Evolutionary conservation across 495 filamentous ascomycete species (phyloP), one percentile per base, ranked within the genome.

Genomic region (Lophiostoma macrostomum): DNA sequence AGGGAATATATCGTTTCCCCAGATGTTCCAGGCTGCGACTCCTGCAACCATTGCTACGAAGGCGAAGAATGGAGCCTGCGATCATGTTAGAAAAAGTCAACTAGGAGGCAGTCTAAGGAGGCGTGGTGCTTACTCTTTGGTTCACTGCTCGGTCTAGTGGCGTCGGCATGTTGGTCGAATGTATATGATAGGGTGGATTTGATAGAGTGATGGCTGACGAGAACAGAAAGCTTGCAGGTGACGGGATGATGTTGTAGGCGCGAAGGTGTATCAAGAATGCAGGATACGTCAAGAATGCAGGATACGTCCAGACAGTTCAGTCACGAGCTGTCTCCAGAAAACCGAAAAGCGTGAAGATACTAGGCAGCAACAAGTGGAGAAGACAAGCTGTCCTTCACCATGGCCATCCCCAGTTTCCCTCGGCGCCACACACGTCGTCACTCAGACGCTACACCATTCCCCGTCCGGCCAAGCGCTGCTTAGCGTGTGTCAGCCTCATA

Each of bases 1-100:
- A 1, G 89, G 88, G 56, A 95, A 90, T 57, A 95, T 77, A 51
- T 89, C 87, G 22, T 80, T 23, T 43, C 87, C 86, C 84, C 85
- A 88, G 53, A 95, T 94, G 2, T 84, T 77, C 83, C 84, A 95
- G 14, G 78, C 85, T 5, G 90, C 84, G 5, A 86, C 90, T 2
- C 86, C 89, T 2, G 88, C 86, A 34, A 96, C 83, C 56, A 95
- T 80, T 19, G 87, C 88, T 13, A 86, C 79, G 67, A 95, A 96
- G 37, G 79, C 83, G 22, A 63, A 50, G 43, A 63, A 63, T 23
- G 60, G 60, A 5, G 49, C 25, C 56, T 60, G 39, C 12, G 27
- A 38, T 29, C 5, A 2, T 31, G 5, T 11, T 30, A 44, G 16
- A 43, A 31, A 34, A 29, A n/a, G 6, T 47, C 5, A 30, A 27